Base-by-base conservation (phyloP, 2,329 filamentous ascomycete species). In the Cordyceps farinosa region DNA sequence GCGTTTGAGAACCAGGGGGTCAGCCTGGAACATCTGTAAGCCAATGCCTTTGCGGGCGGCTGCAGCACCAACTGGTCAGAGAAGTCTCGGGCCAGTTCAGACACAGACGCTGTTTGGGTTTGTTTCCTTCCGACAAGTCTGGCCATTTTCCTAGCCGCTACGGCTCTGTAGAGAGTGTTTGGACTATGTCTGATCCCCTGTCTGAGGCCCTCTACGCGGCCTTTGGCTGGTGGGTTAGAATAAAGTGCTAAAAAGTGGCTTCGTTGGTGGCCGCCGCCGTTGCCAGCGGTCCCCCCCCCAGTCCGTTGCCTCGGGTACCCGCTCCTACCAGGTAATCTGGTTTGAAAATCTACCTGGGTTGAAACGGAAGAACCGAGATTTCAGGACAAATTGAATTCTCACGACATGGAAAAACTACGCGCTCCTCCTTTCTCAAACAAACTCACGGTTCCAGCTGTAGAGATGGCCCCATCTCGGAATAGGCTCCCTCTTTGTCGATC, bases 241-340 rank as follows among this genome's bases (percentile, higher is more conserved):
- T 38, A 10, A 22, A 38, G 34, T 38, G 34, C 34, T n/a, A 44
- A 5, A 29, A 27, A 27, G 15, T 22, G 22, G 22, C 22, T 22
- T 22, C 22, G 22, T 7, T 32, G n/a, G 38, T 42, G 3, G 29
- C 53, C n/a, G 38, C 38, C 32, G 27, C 17, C 13, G 29, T 42
- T 27, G 29, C 53, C 29, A 56, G 30, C 32, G 40, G 22, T 22
- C 22, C 22, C 22, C 22, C 22, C 55, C 34, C 44, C 32, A 50
- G 44, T 42, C 22, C 34, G 57, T 60, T 60, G 57, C 57, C 56
- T 51, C 47, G 57, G 57, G 57, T 60, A 51, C 57, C 44, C 55
- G 44, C 44, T 13, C 15, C n/a, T 34, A 8, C 52, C 52, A 54
- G 52, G 34, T 11, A 38, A 22, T 11, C 34, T 38, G 34, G 34